Conservation (phyloP, 345 rosid species). For the Gossypium raimondii region DNA sequence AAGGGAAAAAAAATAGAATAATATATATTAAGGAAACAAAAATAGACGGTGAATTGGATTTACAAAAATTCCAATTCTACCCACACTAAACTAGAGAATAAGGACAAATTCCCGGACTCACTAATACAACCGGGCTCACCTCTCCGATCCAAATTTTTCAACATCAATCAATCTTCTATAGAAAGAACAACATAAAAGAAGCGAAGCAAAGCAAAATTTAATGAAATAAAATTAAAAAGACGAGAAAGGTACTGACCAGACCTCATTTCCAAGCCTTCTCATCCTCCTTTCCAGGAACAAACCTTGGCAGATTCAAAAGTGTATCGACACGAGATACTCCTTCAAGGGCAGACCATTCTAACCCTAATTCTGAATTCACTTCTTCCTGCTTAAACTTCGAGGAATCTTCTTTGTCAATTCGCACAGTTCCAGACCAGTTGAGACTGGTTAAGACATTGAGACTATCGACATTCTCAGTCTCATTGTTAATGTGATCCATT, state of each 20-base stretch:
- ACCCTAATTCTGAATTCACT: constrained; percentile 37
- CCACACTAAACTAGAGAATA: constrained; percentile 32
- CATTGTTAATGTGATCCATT: constrained; percentile 24
- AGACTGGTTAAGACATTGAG: constrained; percentile 22
- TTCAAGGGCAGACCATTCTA: constrained; percentile 86
- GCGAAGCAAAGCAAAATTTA: not conserved
- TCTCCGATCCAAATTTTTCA: constrained; percentile 37
- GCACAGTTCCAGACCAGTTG: constrained; percentile 38
- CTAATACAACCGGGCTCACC: constrained; percentile 62
- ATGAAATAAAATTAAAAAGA: not conserved
- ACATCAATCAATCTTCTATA: constrained; percentile 15
- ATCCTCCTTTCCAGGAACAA: constrained; percentile 55
- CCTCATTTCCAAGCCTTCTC: constrained; percentile 8
- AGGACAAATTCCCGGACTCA: constrained; percentile 52
- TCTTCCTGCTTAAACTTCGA: constrained; percentile 40
- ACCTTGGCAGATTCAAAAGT: constrained; percentile 69
- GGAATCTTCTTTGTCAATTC: constrained; percentile 29
- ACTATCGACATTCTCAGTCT: constrained; percentile 30
- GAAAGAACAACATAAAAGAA: not conserved
- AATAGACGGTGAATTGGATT: constrained; percentile 19
- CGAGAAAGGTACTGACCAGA: not conserved
- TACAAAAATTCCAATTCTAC: constrained; percentile 44
- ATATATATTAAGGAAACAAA: not conserved
- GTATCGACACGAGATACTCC: constrained; percentile 95
- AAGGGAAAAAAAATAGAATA: not conserved